Evolutionary conservation across 257 asterid genomes (phyloP).

Genomic region (Knoxia roxburghii): DNA sequence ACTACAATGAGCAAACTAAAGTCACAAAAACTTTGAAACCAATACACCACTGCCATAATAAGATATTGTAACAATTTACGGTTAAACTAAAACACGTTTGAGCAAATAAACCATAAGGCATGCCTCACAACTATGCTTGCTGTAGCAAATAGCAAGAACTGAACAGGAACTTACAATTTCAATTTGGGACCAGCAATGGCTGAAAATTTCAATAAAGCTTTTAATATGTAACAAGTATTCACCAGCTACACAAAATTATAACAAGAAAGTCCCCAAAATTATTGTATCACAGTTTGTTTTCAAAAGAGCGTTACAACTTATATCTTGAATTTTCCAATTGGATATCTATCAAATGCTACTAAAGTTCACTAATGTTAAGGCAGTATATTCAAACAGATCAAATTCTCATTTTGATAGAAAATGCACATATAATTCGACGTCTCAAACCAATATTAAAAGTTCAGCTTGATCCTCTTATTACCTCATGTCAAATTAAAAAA

Average conservation of each 20-base stretch:
- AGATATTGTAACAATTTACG: neutral
- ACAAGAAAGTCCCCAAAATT: neutral
- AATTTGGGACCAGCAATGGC: too few relatives aligned
- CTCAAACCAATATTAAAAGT: neutral
- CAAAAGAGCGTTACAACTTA: neutral
- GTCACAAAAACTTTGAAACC: neutral
- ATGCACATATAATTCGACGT: neutral
- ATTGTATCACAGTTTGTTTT: neutral
- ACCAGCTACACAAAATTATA: neutral
- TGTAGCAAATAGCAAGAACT: neutral
- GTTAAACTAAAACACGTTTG: neutral
- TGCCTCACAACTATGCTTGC: neutral
- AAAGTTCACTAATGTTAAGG: neutral
- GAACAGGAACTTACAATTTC: neutral
- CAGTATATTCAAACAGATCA: neutral
- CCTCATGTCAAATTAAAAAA: neutral
- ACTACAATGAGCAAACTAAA: neutral
- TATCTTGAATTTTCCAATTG: neutral
- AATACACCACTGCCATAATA: neutral
- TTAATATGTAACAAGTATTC: neutral
- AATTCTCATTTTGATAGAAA: neutral
- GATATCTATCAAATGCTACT: neutral
- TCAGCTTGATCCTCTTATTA: neutral
- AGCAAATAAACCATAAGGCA: neutral
- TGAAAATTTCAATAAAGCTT: too few relatives aligned